These are phyloP conservation scores for Aureobasidium musti DNA, from an alignment of 2,329 filamentous ascomycete genomes.

Conservation along the genomic window DNA sequence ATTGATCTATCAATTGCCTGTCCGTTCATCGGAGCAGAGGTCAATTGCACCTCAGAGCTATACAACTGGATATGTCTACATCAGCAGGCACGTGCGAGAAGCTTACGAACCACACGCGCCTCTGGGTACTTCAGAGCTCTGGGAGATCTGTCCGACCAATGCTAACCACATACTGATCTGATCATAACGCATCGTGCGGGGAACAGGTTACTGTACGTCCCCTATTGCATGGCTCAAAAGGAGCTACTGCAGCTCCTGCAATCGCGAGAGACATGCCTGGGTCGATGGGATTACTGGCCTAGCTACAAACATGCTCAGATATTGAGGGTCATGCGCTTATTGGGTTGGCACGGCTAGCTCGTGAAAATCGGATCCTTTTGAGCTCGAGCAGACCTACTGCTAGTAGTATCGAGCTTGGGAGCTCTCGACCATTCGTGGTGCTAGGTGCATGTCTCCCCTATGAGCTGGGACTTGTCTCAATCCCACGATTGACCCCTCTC, in stretches of 20 bases:
- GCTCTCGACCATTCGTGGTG: background rate
- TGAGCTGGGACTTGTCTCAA: no score
- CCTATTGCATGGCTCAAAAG: conserved; percentile 16
- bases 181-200: conserved; percentile 15
- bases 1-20: background rate
- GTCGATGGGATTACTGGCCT: background rate
- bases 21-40: no score
- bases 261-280: background rate
- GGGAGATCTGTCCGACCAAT: conserved; percentile 9
- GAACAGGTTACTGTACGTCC: background rate
- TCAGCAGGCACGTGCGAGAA: background rate
- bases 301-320: background rate
- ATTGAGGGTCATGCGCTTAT: background rate
- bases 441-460: background rate
- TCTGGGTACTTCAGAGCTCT: conserved; percentile 13
- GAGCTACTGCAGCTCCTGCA: conserved; percentile 10
- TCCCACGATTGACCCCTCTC: no score
- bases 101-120: conserved; percentile 7
- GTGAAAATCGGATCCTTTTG: background rate
- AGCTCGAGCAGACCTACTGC: background rate
- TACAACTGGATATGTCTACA: background rate
- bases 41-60: background rate
- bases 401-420: background rate
- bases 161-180: background rate
- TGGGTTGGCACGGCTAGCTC: background rate